Conservation (phyloP, 805 yeast genomes). For the Candida succiphila region DNA sequence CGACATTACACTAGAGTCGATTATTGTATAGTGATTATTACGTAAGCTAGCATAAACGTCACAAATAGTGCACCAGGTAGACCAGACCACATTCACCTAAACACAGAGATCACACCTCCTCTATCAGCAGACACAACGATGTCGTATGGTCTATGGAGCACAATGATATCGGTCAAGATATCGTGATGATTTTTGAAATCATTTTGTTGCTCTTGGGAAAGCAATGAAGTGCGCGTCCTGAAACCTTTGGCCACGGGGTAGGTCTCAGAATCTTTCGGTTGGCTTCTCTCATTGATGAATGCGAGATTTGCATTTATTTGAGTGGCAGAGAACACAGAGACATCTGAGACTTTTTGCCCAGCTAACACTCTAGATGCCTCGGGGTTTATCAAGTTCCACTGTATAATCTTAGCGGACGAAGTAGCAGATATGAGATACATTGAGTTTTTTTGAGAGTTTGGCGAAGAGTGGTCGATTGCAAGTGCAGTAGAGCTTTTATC, state of each 20-base stretch:
- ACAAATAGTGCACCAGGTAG: no score
- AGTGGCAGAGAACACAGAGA: constrained; percentile 17
- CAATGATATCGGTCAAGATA: constrained; percentile 35
- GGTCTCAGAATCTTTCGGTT: background rate
- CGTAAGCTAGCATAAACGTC: no score
- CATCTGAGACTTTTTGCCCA: constrained; percentile 2
- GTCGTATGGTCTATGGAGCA: constrained; percentile 39
- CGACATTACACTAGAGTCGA: no score
- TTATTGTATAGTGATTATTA: no score
- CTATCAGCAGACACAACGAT: constrained; percentile 61
- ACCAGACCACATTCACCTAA: constrained; percentile 21
- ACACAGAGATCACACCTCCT: constrained; percentile 55
- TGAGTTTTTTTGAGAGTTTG: background rate
- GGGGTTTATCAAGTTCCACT: constrained; percentile 28
- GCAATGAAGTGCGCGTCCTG: constrained; percentile 15
- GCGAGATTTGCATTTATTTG: constrained; percentile 29
- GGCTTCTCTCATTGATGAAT: constrained; percentile 28
- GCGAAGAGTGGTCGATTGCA: constrained; percentile 3
- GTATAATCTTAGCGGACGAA: constrained; percentile 14
- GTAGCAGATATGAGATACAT: constrained; percentile 10
- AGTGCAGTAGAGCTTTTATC: constrained; percentile 18
- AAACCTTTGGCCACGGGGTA: constrained; percentile 5
- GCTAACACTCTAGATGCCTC: constrained; percentile 23
- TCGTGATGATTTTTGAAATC: constrained; percentile 39
- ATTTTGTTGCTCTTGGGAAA: constrained; percentile 27